phyloP scores from a whole-genome alignment of 2,329 filamentous ascomycete species.

The Myrmaecium sp. region DNA sequence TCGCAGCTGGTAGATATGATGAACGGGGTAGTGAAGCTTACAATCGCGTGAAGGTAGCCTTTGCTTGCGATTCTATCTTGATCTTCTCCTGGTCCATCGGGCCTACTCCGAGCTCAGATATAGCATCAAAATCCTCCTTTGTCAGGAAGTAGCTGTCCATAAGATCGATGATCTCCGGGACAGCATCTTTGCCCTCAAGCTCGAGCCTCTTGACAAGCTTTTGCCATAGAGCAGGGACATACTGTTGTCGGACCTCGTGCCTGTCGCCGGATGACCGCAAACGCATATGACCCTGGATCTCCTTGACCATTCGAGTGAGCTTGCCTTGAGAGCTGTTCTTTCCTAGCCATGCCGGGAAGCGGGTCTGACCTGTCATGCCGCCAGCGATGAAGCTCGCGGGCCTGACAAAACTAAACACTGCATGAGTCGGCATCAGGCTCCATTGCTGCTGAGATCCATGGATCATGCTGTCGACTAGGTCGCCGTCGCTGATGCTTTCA shows the following conservation, averaged over 20 bases:
- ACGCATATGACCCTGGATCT: constrained; percentile 95
- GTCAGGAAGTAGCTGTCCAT: constrained; percentile 98
- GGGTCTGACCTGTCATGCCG: constrained; percentile 47
- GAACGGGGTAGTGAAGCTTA: constrained; percentile 33
- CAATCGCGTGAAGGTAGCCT: constrained; percentile 74
- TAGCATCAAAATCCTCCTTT: constrained; percentile 83
- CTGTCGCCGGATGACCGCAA: constrained; percentile 78
- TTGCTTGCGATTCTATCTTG: constrained; percentile 70
- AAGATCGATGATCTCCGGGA: constrained; percentile 70
- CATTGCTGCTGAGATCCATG: constrained; percentile 96
- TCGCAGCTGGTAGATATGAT: background rate
- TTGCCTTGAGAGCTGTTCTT: constrained; percentile 73
- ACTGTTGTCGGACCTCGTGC: constrained; percentile 87
- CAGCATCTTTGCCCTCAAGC: constrained; percentile 62
- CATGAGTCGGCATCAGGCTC: constrained; percentile 94
- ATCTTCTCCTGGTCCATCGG: constrained; percentile 60
- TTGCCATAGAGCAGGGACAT: constrained; percentile 76
- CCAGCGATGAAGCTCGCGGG: constrained; percentile 80
- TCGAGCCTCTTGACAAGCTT: constrained; percentile 60
- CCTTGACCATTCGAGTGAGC: constrained; percentile 66
- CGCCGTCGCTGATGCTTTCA: constrained; percentile 92
- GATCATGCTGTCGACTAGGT: constrained; percentile 94
- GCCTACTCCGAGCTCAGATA: constrained; percentile 80
- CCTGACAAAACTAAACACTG: constrained; percentile 83
- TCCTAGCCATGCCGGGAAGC: constrained; percentile 84